Base-by-base conservation (phyloP, 2,329 filamentous ascomycete species). In the Pseudogymnoascus sp. region DNA sequence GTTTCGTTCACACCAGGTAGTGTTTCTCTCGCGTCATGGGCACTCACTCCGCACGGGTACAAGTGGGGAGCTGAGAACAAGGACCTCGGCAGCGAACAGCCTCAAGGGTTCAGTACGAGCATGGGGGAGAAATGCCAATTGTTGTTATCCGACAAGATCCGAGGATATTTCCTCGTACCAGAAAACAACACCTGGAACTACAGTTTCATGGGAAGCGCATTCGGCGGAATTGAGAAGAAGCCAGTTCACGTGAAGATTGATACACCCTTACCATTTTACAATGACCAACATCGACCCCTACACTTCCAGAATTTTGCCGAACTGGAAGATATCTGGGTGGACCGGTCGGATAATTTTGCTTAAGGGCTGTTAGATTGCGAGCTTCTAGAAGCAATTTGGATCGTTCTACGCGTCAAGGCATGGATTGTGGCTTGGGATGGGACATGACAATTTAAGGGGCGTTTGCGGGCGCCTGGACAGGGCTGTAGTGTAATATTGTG, bases 281-380 rank as follows among this genome's bases (percentile, higher is more conserved):
- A 89, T 73, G 92, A 93, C 70, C 83, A 92, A 70, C 96, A 99
- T 76, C 86, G 95, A 26, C 93, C 93, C 14, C 80, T 97, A 63
- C 95, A 99, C 78, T 99, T 99, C 83, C 89, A 93, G 75, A 96
- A 92, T 76, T 99, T 99, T 78, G 91, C 93, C 0, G 93, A 99
- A 80, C 77, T 99, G 74, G 95, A 99, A 78, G 93, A 99, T 76
- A 90, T 96, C 44, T 96, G 93, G 86, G 93, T 97, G 56, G 95
- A 99, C 76, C 83, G 92, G 71, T 86, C 86, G 67, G 93, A 99
- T 79, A 93, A 93, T 75, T 96, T 99, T 79, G 93, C 91, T 70
- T 97, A 83, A 81, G 68, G 37, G 60, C 59, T 37, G 24, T 40
- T 31, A 61, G 38, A 61, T 61, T 61, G 59, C 33, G 59, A 42